These are phyloP conservation scores for Penicillium sp. DNA, from an alignment of 2,329 filamentous ascomycete genomes.

Conservation along the genomic window DNA sequence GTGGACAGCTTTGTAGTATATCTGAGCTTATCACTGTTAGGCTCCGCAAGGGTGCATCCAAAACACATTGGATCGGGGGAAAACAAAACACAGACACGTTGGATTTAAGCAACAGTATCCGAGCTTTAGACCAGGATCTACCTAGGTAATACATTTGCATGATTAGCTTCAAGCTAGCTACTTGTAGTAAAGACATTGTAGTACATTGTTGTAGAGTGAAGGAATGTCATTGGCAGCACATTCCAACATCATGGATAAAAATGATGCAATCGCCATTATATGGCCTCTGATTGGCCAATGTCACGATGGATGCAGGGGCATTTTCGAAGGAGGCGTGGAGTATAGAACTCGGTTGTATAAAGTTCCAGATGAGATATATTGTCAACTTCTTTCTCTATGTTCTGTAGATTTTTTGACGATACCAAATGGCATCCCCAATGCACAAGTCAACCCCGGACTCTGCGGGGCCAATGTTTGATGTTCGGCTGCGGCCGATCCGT, in stretches of 20 bases:
- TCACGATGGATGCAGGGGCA: not conserved
- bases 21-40: not conserved
- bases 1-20: not conserved
- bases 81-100: not conserved
- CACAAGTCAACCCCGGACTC: not conserved
- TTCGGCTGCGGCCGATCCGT: conserved; percentile 14
- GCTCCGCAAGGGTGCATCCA: not conserved
- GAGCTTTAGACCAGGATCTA: not conserved
- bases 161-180: not conserved
- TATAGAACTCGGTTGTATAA: not conserved
- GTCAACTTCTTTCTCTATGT: not conserved
- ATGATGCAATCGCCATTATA: conserved; percentile 17
- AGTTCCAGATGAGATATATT: not conserved
- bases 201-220: not conserved
- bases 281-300: conserved; percentile 7
- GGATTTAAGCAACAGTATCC: not conserved
- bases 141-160: not conserved
- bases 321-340: not conserved
- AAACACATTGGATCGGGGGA: not conserved
- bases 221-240: conserved; percentile 9
- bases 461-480: conserved; percentile 2
- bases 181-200: not conserved
- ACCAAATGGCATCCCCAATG: not conserved
- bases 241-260: conserved; percentile 9
- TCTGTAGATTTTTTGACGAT: not conserved